Base-by-base conservation (phyloP, 306 rosid genomes). In the Rosa lucieae region DNA sequence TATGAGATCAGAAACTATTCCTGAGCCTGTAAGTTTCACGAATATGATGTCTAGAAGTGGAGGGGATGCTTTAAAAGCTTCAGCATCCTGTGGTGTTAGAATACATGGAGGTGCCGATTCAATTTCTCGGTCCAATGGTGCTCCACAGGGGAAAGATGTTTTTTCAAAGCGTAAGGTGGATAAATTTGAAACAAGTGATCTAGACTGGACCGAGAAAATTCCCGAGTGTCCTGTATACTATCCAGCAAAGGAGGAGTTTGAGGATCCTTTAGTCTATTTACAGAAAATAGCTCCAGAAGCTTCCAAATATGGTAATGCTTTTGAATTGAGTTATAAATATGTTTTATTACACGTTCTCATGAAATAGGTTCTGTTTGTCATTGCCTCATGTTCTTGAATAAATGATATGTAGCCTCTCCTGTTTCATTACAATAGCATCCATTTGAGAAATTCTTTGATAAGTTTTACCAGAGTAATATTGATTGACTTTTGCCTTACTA, bases 211-310 rank as follows among this genome's bases (percentile, higher is more conserved):
- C 63, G 89, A 91, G 32, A 88, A 87, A 77, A 90, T 96, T 84
- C 89, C 89, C 0, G 96, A 93, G 74, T 96, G 99, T 77, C 99
- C 99, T 80, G 94, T 93, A 35, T 96, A 91, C 78, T 83, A 80
- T 81, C 99, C 99, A 26, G 88, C 98, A 51, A 90, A 84, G 83
- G 97, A 93, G 56, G 99, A 96, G 79, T 96, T 96, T 75, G 94
- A 89, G 82, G 97, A 96, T 82, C 99, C 99, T 82, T 84, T 93
- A 86, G 81, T 88, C 83, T 96, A 91, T 74, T 85, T 96, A 89
- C 98, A 96, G 85, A 96, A 90, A 86, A 93, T 96, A 79, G 91
- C 98, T 47, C 97, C 97, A 55, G 98, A 93, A 87, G 99, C 99
- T 72, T 90, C 98, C 48, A 93, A 83, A 90, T 91, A 90, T 84